phyloP scores from a whole-genome alignment of 495 filamentous ascomycete species.

The Aspergillus bertholletiae region DNA sequence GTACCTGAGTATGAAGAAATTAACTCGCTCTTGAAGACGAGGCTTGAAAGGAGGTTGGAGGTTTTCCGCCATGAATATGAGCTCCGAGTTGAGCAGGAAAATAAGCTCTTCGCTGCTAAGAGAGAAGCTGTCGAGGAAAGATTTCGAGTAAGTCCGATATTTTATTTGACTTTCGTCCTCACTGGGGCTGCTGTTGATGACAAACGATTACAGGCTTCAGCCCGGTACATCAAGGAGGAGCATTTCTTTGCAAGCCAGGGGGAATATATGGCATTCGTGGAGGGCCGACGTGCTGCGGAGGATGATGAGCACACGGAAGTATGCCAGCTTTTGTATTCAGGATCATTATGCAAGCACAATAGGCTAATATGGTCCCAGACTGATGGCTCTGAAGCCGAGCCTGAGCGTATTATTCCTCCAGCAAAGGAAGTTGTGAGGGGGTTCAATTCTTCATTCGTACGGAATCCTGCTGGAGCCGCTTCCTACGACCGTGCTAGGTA shows the following conservation, averaged over 20 bases:
- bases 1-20: constrained; percentile 39
- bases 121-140: constrained; percentile 24
- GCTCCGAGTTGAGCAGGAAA: constrained; percentile 23
- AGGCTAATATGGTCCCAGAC: constrained; percentile 21
- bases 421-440: constrained; percentile 32
- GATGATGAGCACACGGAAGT: constrained; percentile 50
- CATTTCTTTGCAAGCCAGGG: constrained; percentile 36
- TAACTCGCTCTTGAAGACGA: constrained; percentile 13
- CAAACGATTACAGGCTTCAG: constrained; percentile 18
- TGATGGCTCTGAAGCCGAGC: constrained; percentile 37
- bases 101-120: constrained; percentile 26
- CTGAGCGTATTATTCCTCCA: constrained; percentile 21
- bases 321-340: constrained; percentile 4
- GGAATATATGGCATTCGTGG: constrained; percentile 39
- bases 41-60: constrained; percentile 14
- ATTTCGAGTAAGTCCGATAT: constrained; percentile 21
- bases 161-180: neutral
- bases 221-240: constrained; percentile 34
- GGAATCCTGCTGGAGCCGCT: constrained; percentile 31
- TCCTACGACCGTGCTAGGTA: constrained; percentile 29
- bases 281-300: constrained; percentile 38
- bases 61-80: constrained; percentile 26
- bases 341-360: neutral
- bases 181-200: constrained; percentile 1
- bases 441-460: constrained; percentile 32